Evolutionary conservation across 768 basidiomycete genomes (phyloP), one percentile per base, ranked within the genome.

Genomic region (Mycena olivaceomarginata): DNA sequence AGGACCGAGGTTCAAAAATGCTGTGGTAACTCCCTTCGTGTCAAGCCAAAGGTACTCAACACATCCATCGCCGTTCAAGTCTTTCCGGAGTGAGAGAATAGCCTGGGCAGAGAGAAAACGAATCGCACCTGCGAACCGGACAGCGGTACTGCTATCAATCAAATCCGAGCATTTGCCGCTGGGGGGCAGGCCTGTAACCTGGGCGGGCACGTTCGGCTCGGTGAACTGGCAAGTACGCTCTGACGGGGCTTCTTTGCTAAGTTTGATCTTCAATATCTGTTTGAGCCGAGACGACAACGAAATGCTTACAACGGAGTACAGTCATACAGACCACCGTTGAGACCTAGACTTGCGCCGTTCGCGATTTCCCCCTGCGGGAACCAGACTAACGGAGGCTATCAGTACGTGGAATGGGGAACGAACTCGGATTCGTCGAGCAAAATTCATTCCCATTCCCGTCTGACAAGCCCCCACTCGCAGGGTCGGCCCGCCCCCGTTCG

Each of bases 41-140:
- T 70, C 59, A 37, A 70, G 59, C 45, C 45, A 70, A 18, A 70
- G 56, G 22, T 69, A 69, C 9, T 70, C 45, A 1, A 43, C 45
- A 8, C 59, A 59, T 0, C 59, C 70, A 53, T 71, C 70, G 13
- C 60, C 70, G n/a, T 71, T 71, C 22, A 71, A 48, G 62, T 71
- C 70, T 71, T 25, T 25, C 25, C 25, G 25, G 25, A 25, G 25
- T 25, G 1, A 25, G 25, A n/a, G 25, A 25, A 25, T 25, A 2
- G 25, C 25, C 25, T 25, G 1, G 25, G 1, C 25, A 25, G 25
- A 1, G 1, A 1, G 25, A 25, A 25, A 25, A 25, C 25, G 2
- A 25, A 25, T 25, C 25, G 1, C 25, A 25, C 25, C 25, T 25
- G 2, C 25, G 25, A 25, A 25, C 25, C 25, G 25, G 25, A 25